phyloP scores from a whole-genome alignment of 192 early-diverging fungal genomes.

The Coemansia sp. region DNA sequence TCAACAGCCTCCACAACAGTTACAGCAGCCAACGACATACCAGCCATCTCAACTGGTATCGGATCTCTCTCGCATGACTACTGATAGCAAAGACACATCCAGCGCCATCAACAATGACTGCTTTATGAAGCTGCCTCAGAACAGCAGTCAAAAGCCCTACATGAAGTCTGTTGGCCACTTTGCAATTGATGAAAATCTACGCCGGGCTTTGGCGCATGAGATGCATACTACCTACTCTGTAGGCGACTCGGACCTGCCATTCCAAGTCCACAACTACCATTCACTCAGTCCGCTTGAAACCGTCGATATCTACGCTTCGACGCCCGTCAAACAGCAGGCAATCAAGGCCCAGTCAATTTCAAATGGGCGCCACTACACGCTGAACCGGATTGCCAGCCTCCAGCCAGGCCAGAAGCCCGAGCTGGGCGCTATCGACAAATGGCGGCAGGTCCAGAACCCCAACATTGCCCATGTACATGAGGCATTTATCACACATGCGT shows the following conservation, averaged over 20 bases:
- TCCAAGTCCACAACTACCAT: constrained; percentile 89
- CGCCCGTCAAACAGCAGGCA: constrained; percentile 66
- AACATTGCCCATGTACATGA: constrained; percentile 86
- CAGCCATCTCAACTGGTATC: not conserved
- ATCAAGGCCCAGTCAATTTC: constrained; percentile 83
- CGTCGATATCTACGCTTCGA: constrained; percentile 55
- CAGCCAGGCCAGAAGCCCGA: constrained; percentile 75
- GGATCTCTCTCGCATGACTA: not conserved
- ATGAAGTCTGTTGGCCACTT: constrained; percentile 79
- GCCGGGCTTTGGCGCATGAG: constrained; percentile 73
- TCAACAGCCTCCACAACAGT: constrained; percentile 1
- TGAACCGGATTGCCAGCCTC: constrained; percentile 81
- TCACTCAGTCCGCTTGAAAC: constrained; percentile 68
- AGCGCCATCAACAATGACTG: constrained; percentile 12
- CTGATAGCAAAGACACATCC: not conserved
- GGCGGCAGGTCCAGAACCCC: constrained; percentile 79
- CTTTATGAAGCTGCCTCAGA: constrained; percentile 13
- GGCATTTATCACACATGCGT: constrained; percentile 93
- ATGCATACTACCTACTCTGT: constrained; percentile 32
- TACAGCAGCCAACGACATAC: not conserved
- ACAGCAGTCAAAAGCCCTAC: constrained; percentile 63
- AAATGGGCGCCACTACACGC: constrained; percentile 82
- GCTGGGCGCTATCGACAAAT: constrained; percentile 80
- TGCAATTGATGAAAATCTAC: constrained; percentile 80
- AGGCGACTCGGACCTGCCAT: constrained; percentile 62